These are phyloP conservation scores for Ogataea pilisensis DNA, from an alignment of 805 yeast genomes.

Conservation along the genomic window DNA sequence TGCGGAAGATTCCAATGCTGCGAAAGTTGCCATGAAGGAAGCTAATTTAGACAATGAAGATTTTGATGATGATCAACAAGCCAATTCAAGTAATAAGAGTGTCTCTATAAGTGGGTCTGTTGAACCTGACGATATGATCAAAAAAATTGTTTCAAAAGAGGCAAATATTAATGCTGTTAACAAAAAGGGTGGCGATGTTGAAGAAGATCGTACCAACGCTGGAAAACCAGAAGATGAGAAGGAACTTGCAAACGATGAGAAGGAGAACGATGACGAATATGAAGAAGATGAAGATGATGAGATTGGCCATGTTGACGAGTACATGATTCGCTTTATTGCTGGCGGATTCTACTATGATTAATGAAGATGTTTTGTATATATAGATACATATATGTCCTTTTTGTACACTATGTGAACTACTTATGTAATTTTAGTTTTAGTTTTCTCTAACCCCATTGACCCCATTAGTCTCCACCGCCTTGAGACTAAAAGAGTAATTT, in stretches of 20 bases:
- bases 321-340: conserved; percentile 89
- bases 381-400: too few species aligned
- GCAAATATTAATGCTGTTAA: conserved; percentile 8
- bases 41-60: conserved; percentile 82
- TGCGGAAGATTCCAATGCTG: conserved; percentile 86
- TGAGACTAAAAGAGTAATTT: too few species aligned
- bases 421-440: too few species aligned
- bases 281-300: conserved; percentile 55
- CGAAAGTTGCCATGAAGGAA: conserved; percentile 82
- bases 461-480: too few species aligned
- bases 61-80: conserved; percentile 49
- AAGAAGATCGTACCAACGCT: background rate
- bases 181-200: background rate
- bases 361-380: background rate
- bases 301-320: conserved; percentile 87
- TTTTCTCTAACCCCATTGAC: too few species aligned
- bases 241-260: background rate
- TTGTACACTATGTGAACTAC: background rate
- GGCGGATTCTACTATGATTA: conserved; percentile 63
- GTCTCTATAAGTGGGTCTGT: conserved; percentile 23
- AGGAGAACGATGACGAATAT: conserved; percentile 22
- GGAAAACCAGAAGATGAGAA: background rate
- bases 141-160: conserved; percentile 14
- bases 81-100: conserved; percentile 24
- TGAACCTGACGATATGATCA: conserved; percentile 26